Percentiles rank a stretch among this genome's conserved stretches.
These are phyloP conservation scores for Solanum chiquidenum DNA, from an alignment of 257 asterid genomes.

Conservation along the genomic window DNA sequence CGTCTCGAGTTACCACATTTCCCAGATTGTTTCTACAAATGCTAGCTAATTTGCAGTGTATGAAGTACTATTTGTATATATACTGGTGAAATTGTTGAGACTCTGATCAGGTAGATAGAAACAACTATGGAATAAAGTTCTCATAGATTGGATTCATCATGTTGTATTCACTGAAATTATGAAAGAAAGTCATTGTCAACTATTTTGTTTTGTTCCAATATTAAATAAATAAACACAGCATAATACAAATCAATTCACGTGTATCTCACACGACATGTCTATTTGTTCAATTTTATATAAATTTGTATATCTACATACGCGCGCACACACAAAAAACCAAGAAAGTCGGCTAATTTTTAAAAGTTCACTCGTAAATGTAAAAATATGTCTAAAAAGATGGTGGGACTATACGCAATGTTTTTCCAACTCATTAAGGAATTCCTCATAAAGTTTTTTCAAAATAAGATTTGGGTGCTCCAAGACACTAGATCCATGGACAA, in stretches of 20 bases:
- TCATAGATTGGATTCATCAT: not conserved
- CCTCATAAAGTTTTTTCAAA: not conserved
- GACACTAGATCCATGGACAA: accelerated
- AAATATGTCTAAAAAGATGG: no score
- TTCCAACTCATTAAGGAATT: accelerated
- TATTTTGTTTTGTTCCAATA: not conserved
- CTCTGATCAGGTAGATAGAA: not conserved
- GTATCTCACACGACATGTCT: not conserved
- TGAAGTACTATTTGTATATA: not conserved
- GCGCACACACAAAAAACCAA: no score
- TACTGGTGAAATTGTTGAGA: not conserved
- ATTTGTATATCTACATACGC: no score
- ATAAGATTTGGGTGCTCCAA: no score
- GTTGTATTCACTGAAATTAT: not conserved
- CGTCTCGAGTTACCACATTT: not conserved
- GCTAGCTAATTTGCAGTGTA: not conserved
- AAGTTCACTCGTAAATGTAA: no score
- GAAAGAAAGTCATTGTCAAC: not conserved
- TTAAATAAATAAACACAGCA: not conserved
- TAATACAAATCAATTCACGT: not conserved
- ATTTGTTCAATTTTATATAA: no score
- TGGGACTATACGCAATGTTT: not conserved
- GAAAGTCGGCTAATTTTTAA: no score
- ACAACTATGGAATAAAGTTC: not conserved
- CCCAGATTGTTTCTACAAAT: not conserved